phyloP scores from a whole-genome alignment of 148 eudicot genomes.

The Fagopyrum esculentum region DNA sequence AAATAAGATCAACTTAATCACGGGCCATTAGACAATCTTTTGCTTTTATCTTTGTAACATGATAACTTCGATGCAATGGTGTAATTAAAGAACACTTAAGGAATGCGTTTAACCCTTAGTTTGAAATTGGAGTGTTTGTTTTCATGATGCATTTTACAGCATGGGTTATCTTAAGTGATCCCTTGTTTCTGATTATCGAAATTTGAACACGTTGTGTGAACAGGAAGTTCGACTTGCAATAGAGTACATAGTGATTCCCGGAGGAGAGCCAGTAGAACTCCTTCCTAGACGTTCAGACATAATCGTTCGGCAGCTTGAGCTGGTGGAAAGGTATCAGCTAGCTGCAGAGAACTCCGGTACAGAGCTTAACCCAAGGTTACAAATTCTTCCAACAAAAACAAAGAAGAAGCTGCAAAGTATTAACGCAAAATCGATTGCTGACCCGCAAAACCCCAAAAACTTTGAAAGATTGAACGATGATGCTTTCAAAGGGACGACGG shows the following conservation, averaged over 20 bases:
- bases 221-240: conserved; percentile 96
- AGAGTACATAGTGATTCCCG: conserved; percentile 94
- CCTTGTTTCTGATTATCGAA: background rate
- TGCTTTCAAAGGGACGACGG: conserved; percentile 29
- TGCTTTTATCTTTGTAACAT: too few relatives aligned
- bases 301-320: conserved; percentile 83
- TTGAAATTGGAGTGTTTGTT: background rate
- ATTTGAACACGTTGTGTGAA: background rate
- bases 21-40: too few relatives aligned
- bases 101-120: too few relatives aligned
- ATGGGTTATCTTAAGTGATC: background rate
- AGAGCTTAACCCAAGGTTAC: conserved; percentile 77
- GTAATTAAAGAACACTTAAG: too few relatives aligned
- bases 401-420: conserved; percentile 27
- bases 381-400: conserved; percentile 70
- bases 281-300: conserved; percentile 92
- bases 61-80: too few relatives aligned
- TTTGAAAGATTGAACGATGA: conserved; percentile 17
- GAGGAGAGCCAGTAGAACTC: conserved; percentile 94
- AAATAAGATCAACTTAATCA: too few relatives aligned
- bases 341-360: conserved; percentile 88
- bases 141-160: too few relatives aligned
- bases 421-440: conserved; percentile 22
- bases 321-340: conserved; percentile 82
- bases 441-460: conserved; percentile 17